phyloP scores from a whole-genome alignment of 495 filamentous ascomycete genomes.

The Penicillium malachiteum region DNA sequence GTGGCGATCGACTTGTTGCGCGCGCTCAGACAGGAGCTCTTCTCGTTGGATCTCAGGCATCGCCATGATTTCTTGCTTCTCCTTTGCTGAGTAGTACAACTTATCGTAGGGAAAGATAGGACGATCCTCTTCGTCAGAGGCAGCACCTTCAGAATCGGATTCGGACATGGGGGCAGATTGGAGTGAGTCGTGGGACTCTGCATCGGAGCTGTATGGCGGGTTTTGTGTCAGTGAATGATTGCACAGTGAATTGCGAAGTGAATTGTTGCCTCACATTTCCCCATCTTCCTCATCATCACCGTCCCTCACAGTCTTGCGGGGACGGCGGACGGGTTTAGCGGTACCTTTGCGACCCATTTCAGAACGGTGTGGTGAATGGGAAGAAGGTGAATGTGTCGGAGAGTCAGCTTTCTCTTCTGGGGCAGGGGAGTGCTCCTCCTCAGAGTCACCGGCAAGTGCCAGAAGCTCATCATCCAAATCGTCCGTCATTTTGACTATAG shows the following conservation, averaged over 20 bases:
- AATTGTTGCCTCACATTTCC: constrained; percentile 68
- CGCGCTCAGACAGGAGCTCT: constrained; percentile 82
- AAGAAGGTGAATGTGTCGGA: constrained; percentile 37
- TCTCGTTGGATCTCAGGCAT: constrained; percentile 91
- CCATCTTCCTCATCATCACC: constrained; percentile 73
- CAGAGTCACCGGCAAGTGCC: constrained; percentile 73
- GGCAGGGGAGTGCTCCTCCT: constrained; percentile 51
- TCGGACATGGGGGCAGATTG: constrained; percentile 88
- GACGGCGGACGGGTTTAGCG: constrained; percentile 45
- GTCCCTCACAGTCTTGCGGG: constrained; percentile 47
- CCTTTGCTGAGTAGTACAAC: constrained; percentile 73
- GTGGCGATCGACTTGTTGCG: constrained; percentile 73
- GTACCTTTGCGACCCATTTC: constrained; percentile 47
- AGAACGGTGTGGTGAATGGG: constrained; percentile 32
- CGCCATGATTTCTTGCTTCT: constrained; percentile 79
- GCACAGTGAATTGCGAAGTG: not conserved
- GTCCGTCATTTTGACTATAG: constrained; percentile 50
- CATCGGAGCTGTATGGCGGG: constrained; percentile 50
- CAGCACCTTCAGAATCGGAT: constrained; percentile 57
- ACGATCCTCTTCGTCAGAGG: constrained; percentile 51
- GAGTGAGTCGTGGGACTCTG: constrained; percentile 70
- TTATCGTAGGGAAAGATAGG: constrained; percentile 85
- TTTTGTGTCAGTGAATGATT: constrained; percentile 2
- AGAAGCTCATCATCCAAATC: constrained; percentile 87
- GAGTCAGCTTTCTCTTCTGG: constrained; percentile 34